These are phyloP conservation scores for Noccaea bulbosa DNA, from an alignment of 345 rosid species.

Conservation along the genomic window DNA sequence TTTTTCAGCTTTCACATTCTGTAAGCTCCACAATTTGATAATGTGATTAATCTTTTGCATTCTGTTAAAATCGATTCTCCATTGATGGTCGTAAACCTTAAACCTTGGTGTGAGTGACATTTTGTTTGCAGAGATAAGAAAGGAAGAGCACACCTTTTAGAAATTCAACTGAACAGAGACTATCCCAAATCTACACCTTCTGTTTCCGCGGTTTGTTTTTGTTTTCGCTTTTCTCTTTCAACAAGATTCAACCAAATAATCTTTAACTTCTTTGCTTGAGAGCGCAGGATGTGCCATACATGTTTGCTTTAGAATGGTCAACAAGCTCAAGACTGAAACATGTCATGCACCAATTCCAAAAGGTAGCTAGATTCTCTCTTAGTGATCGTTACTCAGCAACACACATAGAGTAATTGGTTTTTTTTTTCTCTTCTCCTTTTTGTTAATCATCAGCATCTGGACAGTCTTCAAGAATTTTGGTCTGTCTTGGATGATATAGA, in stretches of 20 bases:
- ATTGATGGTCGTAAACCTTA: too few relatives aligned
- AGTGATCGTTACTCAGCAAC: background rate
- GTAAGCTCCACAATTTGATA: slow-evolving; percentile 49
- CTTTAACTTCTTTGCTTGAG: background rate
- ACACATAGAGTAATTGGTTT: background rate
- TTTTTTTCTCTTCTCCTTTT: background rate
- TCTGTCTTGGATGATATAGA: slow-evolving; percentile 79
- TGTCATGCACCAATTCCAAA: slow-evolving; percentile 60
- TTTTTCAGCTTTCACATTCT: slow-evolving; percentile 62
- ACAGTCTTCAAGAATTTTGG: slow-evolving; percentile 74
- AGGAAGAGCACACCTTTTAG: slow-evolving; percentile 62
- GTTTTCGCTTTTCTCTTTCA: background rate
- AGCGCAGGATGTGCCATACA: slow-evolving; percentile 69
- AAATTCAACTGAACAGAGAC: slow-evolving; percentile 57
- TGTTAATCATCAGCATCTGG: slow-evolving; percentile 57
- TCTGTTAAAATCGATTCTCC: background rate
- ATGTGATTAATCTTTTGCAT: background rate
- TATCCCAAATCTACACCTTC: slow-evolving; percentile 72
- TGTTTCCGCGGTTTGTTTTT: slow-evolving; percentile 62
- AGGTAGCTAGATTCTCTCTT: slow-evolving; percentile 48
- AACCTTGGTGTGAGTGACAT: too few relatives aligned
- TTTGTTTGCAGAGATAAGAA: slow-evolving; percentile 54
- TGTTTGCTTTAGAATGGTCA: slow-evolving; percentile 66
- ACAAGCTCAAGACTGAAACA: slow-evolving; percentile 63
- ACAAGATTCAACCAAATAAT: too few relatives aligned